Evolutionary conservation across 805 yeast genomes (phyloP), one percentile per base, ranked within the genome.

Genomic region (Wickerhamiella kurtzmanii): DNA sequence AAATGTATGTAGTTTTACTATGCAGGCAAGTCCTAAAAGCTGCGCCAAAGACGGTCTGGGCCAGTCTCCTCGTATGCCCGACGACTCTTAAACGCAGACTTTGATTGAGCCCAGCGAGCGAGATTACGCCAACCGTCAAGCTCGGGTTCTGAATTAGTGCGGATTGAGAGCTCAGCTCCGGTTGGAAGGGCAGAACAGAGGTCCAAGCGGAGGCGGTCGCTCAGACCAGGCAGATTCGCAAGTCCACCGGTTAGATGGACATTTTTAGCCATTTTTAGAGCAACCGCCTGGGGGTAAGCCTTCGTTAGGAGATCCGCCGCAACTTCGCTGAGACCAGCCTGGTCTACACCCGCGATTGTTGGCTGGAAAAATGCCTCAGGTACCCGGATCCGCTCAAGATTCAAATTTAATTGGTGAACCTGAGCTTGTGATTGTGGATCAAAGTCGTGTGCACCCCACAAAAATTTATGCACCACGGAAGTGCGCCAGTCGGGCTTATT

Each of bases 291-390:
- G 22, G 76, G 76, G 45, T 37, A 48, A 39, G 39, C 43, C 11
- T 44, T 40, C 13, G 44, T n/a, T 4, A 88, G 58, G 5, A 85
- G 70, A 48, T 79, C 82, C 53, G 79, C 81, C 47, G 79, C 71
- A 37, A 87, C 65, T 63, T 92, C 97, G 20, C 75, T 60, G n/a
- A 92, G 71, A 22, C 97, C 97, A 0, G 96, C 95, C 65, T 88
- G 97, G 63, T 92, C 98, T 19, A 87, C 69, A 19, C 98, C 98
- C 0, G 94, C 95, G 51, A 92, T 86, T 6, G 80, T 74, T 4
- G 99, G 98, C 61, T 89, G 92, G 64, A 92, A 87, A 43, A 87
- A 60, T 2, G 88, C 80, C 64, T 92, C 99, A 0, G 97, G 96
- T 2, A 89, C 84, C 48, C 94, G 74, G 22, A 89, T 81, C 49